Conservation (phyloP, 495 filamentous ascomycete genomes). For the Annulohypoxylon stygium region DNA sequence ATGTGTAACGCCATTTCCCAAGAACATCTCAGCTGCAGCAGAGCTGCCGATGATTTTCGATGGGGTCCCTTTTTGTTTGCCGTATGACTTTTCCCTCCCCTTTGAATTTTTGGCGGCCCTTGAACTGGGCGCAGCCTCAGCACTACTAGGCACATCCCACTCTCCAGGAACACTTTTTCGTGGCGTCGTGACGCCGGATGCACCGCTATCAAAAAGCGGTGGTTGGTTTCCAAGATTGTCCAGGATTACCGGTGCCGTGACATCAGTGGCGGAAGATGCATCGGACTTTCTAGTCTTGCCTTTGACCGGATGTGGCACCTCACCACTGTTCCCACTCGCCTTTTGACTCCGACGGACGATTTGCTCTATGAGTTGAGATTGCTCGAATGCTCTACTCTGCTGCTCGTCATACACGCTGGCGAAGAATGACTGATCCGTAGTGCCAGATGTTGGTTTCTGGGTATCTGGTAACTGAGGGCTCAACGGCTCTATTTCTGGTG, state of each 20-base stretch:
- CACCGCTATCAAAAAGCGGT: conserved; percentile 35
- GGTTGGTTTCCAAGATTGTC: conserved; percentile 31
- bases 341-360: conserved; percentile 51
- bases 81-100: conserved; percentile 38
- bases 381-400: conserved; percentile 39
- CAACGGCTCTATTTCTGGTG: conserved; percentile 46
- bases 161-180: conserved; percentile 40
- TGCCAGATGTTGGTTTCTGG: conserved; percentile 32
- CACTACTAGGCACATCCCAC: conserved; percentile 52
- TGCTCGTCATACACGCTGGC: conserved; percentile 45
- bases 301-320: conserved; percentile 42
- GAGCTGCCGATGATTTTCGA: conserved; percentile 18
- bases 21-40: conserved; percentile 30
- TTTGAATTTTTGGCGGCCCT: conserved; percentile 16
- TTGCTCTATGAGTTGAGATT: conserved; percentile 47
- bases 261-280: conserved; percentile 45
- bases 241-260: conserved; percentile 42
- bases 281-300: conserved; percentile 37
- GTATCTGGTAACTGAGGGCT: conserved; percentile 40
- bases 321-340: conserved; percentile 45
- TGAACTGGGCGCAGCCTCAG: conserved; percentile 17
- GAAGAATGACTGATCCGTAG: conserved; percentile 49
- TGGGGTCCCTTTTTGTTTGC: conserved; percentile 31
- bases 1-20: conserved; percentile 17
- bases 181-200: conserved; percentile 42